Conservation (phyloP, 2,329 filamentous ascomycete genomes). For the Tolypocladium cylindrosporum region DNA sequence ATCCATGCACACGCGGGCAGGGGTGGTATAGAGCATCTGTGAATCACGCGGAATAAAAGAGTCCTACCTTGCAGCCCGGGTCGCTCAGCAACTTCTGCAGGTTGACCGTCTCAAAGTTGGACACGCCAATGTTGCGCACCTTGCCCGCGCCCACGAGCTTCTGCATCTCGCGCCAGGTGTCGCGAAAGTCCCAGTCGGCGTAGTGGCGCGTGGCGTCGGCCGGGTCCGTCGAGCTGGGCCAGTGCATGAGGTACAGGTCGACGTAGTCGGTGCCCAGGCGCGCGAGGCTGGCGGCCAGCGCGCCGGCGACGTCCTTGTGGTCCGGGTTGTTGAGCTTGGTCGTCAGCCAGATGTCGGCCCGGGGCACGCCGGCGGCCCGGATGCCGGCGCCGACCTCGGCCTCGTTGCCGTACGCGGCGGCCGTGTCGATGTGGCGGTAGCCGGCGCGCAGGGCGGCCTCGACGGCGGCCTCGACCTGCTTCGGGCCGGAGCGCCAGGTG, state of each 20-base stretch:
- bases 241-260: slow-evolving; percentile 65
- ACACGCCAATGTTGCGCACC: slow-evolving; percentile 73
- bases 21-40: neutral
- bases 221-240: slow-evolving; percentile 56
- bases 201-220: slow-evolving; percentile 56
- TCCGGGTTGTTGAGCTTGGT: slow-evolving; percentile 77
- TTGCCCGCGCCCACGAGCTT: slow-evolving; percentile 59
- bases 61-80: slow-evolving; percentile 62
- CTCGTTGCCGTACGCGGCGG: slow-evolving; percentile 71
- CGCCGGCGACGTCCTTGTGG: slow-evolving; percentile 59
- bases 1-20: neutral
- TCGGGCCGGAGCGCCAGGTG: slow-evolving; percentile 66
- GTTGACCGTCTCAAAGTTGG: slow-evolving; percentile 76
- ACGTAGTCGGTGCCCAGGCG: slow-evolving; percentile 55
- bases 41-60: neutral
- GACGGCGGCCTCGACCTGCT: slow-evolving; percentile 62
- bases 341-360: slow-evolving; percentile 60
- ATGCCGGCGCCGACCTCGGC: slow-evolving; percentile 57
- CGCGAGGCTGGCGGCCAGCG: slow-evolving; percentile 48
- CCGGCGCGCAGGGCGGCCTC: slow-evolving; percentile 56
- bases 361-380: slow-evolving; percentile 52
- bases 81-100: slow-evolving; percentile 66
- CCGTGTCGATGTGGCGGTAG: slow-evolving; percentile 70
- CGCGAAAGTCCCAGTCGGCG: slow-evolving; percentile 70
- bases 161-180: slow-evolving; percentile 71